phyloP scores from a whole-genome alignment of 164 flowering plant species.

The Tetrastigma voinierianum region DNA sequence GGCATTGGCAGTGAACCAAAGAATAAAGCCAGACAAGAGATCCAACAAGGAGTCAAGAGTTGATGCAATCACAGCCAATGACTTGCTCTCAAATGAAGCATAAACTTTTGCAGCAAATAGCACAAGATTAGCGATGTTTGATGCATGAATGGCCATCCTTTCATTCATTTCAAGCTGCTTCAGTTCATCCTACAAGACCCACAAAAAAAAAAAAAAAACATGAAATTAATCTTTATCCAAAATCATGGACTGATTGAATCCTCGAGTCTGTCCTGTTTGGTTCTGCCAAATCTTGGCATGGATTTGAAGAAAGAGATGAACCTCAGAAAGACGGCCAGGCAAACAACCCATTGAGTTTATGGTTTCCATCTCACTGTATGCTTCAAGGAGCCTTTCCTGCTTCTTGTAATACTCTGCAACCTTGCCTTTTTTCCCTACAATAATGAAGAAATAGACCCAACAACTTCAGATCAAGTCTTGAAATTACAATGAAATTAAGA shows the following conservation, averaged over 20 bases:
- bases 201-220: not conserved
- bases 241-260: not conserved
- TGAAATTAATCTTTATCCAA: not conserved
- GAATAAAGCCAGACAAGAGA: slow-evolving; percentile 78
- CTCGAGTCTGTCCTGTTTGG: too few species aligned
- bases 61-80: slow-evolving; percentile 87
- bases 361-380: slow-evolving; percentile 78
- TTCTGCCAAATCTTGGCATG: too few species aligned
- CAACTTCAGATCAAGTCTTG: too few species aligned
- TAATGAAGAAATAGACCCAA: not conserved
- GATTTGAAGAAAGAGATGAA: slow-evolving; percentile 11
- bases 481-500: too few species aligned
- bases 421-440: slow-evolving; percentile 50
- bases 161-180: slow-evolving; percentile 65
- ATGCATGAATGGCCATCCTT: slow-evolving; percentile 50
- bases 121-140: slow-evolving; percentile 62
- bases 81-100: slow-evolving; percentile 76
- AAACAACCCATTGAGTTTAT: slow-evolving; percentile 46
- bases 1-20: slow-evolving; percentile 83
- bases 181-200: slow-evolving; percentile 59
- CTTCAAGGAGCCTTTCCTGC: slow-evolving; percentile 79
- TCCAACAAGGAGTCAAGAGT: slow-evolving; percentile 81
- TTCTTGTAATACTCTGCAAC: slow-evolving; percentile 76
- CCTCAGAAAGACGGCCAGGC: slow-evolving; percentile 69
- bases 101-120: slow-evolving; percentile 74